Base-by-base conservation (phyloP, 352 stramenopile species). In the Pythium phragmiticola region DNA sequence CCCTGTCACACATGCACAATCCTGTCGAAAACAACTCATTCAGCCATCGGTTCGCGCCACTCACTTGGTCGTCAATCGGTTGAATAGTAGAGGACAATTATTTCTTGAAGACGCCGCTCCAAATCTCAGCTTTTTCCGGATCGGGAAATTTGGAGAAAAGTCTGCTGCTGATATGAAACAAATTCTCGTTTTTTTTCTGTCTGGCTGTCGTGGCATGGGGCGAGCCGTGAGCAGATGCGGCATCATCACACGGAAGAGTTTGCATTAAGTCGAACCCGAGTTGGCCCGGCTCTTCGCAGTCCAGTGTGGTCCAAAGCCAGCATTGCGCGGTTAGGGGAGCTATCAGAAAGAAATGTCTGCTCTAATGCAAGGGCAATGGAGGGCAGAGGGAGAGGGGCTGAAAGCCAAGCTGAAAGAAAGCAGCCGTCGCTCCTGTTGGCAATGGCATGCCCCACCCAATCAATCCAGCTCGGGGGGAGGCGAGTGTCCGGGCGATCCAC, bases 261-360 rank as follows among this genome's bases (percentile, higher is more conserved):
- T 49, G 43, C 43, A 49, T 26, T 17, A 42, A 42, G 37, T 42
- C 37, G 11, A 42, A 3, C 37, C 1, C 37, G 26, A 30, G 13
- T 23, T 12, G 51, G 21, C 50, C 51, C 23, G 51, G 51, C 51
- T 58, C 51, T 58, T 8, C 17, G 16, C 51, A 0, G 6, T 36
- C 51, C 33, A 39, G n/a, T 17, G 41, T 54, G 28, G 55, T 17
- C 43, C 43, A 19, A 19, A 53, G 42, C 45, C 56, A 45, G 43
- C 46, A 45, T 43, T 55, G 43, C 46, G 56, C 46, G 56, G 56
- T 42, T 63, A 63, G 56, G 56, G 43, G 14, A 55, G 7, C 14
- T 16, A 17, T 12, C 42, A 12, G n/a, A 21, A 16, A 23, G 26
- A 39, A 37, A 11, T 19, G 23, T 41, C 26, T 30, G 26, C 26